Conservation (phyloP, 208 protist genomes). For the Blastocrithidia nonstop region DNA sequence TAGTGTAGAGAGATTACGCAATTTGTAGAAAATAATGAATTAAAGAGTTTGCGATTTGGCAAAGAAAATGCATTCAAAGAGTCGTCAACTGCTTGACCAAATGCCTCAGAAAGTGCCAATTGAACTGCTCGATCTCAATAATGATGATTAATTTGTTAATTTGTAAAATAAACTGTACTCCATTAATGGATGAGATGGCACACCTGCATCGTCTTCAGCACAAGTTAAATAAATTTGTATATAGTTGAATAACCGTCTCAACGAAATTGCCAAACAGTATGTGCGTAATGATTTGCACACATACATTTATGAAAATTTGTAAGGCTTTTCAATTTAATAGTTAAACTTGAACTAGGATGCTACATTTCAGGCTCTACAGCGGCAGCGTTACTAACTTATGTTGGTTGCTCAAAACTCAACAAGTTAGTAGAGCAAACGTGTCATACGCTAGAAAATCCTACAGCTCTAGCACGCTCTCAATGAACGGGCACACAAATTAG, state of each 20-base stretch:
- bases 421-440: slow-evolving; percentile 4
- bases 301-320: slow-evolving; percentile 19
- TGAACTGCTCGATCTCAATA: slow-evolving; percentile 26
- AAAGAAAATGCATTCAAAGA: slow-evolving; percentile 24
- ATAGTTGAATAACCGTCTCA: slow-evolving; percentile 26
- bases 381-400: slow-evolving; percentile 5
- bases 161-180: slow-evolving; percentile 52
- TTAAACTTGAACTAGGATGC: slow-evolving; percentile 21
- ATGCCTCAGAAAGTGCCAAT: slow-evolving; percentile 40
- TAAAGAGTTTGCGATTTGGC: slow-evolving; percentile 37
- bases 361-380: slow-evolving; percentile 10
- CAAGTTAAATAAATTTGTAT: slow-evolving; percentile 28
- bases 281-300: slow-evolving; percentile 10
- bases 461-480: slow-evolving; percentile 48
- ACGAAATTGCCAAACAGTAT: slow-evolving; percentile 18
- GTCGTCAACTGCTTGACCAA: slow-evolving; percentile 46
- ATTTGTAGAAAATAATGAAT: slow-evolving; percentile 30
- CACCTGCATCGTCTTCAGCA: slow-evolving; percentile 45
- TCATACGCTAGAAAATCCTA: slow-evolving; percentile 26
- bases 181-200: slow-evolving; percentile 21
- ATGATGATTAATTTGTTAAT: slow-evolving; percentile 36
- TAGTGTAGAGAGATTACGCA: too few species aligned
- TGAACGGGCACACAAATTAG: slow-evolving; percentile 40
- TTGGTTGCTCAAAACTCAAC: neutral
- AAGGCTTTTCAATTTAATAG: slow-evolving; percentile 18